Evolutionary conservation across 2,329 filamentous ascomycete species (phyloP).

Genomic region (Sporothrix inflata): DNA sequence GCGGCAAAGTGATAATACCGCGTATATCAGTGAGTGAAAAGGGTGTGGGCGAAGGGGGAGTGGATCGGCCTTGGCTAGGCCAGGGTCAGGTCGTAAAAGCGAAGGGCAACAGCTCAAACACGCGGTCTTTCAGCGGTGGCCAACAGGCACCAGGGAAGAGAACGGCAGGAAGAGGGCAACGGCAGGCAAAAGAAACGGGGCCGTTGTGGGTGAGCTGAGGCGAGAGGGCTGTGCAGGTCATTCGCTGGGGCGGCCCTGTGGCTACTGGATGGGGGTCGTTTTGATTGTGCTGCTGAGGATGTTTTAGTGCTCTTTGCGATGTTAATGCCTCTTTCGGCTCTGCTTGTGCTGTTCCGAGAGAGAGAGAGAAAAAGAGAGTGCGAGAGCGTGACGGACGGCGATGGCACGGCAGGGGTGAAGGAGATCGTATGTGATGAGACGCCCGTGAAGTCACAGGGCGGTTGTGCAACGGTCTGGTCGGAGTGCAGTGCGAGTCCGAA

Average conservation of each 20-base stretch:
- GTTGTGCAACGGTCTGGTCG: not conserved
- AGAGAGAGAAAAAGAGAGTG: not conserved
- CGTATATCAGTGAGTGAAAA: not conserved
- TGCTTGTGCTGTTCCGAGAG: not conserved
- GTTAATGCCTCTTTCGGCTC: not conserved
- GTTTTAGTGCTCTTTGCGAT: not conserved
- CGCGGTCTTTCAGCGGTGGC: conserved; percentile 13
- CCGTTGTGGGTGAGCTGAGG: conserved; percentile 18
- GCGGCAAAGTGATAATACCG: conserved; percentile 24
- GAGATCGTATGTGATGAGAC: conserved; percentile 7
- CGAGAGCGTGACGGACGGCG: not conserved
- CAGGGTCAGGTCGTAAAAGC: conserved; percentile 16
- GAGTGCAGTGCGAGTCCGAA: not conserved
- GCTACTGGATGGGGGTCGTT: conserved; percentile 7
- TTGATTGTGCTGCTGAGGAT: not conserved
- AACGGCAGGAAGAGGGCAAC: not conserved
- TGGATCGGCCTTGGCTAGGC: conserved; percentile 23
- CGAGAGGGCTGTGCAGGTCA: conserved; percentile 23
- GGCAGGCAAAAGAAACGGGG: conserved; percentile 9
- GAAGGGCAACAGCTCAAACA: conserved; percentile 8
- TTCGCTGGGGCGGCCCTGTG: conserved; percentile 13
- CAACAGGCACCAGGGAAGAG: conserved; percentile 17
- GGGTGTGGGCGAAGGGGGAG: conserved; percentile 21
- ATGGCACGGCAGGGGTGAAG: conserved; percentile 4
- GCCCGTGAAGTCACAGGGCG: not conserved